These are phyloP conservation scores for Phalaenopsis aphrodite DNA, from an alignment of 106 monocot genomes.

Conservation along the genomic window DNA sequence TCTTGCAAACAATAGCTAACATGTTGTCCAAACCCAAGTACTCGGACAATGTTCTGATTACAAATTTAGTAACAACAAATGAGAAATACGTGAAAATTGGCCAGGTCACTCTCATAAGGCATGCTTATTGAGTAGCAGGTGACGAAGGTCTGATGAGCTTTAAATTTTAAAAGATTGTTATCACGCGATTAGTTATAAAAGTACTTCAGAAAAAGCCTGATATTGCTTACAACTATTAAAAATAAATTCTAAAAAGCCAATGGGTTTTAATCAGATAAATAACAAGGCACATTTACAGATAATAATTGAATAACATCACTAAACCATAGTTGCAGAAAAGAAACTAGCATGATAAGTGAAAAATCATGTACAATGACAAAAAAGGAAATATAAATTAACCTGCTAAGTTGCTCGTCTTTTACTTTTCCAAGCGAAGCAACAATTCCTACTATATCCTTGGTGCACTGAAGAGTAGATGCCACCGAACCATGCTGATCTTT, in stretches of 20 bases:
- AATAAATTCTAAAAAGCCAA: not conserved
- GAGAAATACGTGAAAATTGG: not conserved
- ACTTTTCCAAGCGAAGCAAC: slow-evolving; percentile 75
- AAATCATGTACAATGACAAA: not conserved
- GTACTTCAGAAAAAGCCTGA: not conserved
- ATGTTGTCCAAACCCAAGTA: slow-evolving; percentile 78
- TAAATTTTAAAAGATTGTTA: not conserved
- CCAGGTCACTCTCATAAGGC: not conserved
- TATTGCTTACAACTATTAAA: not conserved
- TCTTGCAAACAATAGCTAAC: slow-evolving; percentile 90
- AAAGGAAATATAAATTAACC: slow-evolving; percentile 22
- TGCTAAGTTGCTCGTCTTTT: slow-evolving; percentile 71
- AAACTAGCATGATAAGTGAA: not conserved
- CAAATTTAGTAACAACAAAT: not conserved
- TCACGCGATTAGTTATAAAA: no score
- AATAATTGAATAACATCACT: slow-evolving; percentile 2
- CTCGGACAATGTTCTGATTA: slow-evolving; percentile 64
- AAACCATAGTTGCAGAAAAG: not conserved
- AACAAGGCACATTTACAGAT: not conserved
- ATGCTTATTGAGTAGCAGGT: not conserved
- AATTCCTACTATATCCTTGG: slow-evolving; percentile 71
- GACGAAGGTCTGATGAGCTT: not conserved
- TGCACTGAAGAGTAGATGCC: slow-evolving; percentile 33
- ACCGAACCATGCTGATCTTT: slow-evolving; percentile 30
- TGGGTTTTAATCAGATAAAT: not conserved